These are phyloP conservation scores for Fusarium veterinarium DNA, from an alignment of 2,329 filamentous ascomycete species.

Conservation along the genomic window DNA sequence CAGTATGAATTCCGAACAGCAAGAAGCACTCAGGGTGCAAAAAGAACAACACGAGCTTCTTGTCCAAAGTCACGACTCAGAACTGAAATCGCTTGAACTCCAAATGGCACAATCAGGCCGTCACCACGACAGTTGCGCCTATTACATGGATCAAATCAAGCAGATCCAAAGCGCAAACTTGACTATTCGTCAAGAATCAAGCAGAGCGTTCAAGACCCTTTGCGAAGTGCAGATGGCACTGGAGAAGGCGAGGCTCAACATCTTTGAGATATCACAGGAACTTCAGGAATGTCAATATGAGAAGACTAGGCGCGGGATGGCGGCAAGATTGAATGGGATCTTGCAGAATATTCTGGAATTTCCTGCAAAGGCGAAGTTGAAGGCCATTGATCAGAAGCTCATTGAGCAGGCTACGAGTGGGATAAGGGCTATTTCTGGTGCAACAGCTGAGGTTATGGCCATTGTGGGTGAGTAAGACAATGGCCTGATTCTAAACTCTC, in stretches of 20 bases:
- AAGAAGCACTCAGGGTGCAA: neutral
- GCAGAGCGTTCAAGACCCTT: neutral
- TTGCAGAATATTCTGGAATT: neutral
- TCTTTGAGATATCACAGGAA: neutral
- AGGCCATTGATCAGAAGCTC: neutral
- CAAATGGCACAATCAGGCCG: neutral
- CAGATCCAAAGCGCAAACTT: neutral
- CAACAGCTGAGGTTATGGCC: neutral
- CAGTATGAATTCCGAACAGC: neutral
- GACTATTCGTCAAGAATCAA: neutral
- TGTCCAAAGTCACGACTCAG: neutral
- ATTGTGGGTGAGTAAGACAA: neutral
- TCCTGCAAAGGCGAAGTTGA: neutral
- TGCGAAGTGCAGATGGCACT: neutral
- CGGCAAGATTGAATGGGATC: neutral
- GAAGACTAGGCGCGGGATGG: neutral
- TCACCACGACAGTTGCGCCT: neutral
- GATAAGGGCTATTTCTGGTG: neutral
- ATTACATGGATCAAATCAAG: neutral
- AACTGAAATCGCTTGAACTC: neutral
- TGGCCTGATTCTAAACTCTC: neutral
- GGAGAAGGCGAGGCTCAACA: neutral
- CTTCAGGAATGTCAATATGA: neutral
- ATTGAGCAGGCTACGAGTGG: neutral
- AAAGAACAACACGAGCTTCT: neutral